Base-by-base conservation (phyloP, 2,329 filamentous ascomycete species). In the Ambrosiella xylebori region DNA sequence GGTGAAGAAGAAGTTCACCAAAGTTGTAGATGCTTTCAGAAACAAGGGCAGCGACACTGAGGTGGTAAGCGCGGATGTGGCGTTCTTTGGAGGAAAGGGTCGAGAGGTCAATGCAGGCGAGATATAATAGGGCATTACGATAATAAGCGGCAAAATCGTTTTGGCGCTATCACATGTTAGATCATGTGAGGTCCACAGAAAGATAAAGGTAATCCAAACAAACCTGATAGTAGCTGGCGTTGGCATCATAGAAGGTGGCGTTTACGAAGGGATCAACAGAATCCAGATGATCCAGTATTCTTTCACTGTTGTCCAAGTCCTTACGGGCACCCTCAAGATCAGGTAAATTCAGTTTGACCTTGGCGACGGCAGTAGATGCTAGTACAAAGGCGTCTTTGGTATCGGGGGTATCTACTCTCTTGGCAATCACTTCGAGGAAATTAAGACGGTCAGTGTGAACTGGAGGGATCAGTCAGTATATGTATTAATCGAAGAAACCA, bases 11-110 rank as follows among this genome's bases (percentile, higher is more conserved):
- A n/a, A 98, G 84, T 76, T 98, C 93, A 70, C 93, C 93, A 65
- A 98, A 98, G 76, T 98, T 98, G 81, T 98, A 97, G 74, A 97
- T 98, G 66, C 82, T 88, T 66, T 91, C 87, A 55, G 90, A 96
- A 44, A 96, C 86, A 7, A 98, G 79, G 8, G 93, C 93, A 36
- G 93, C 89, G 57, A 97, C 84, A 67, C 86, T 86, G 62, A 98
- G 83, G 69, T 96, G 89, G 73, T 95, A 95, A 50, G 93, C 93
- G 65, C 91, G 84, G 61, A 79, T 79, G 69, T 84, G 84, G 65
- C 87, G 85, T 70, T 98, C 90, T 57, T 79, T 75, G 57, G 81
- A 74, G 49, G 83, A 77, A 59, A 98, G 77, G 58, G 85, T 79
- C 61, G 82, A 77, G 63, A 96, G 74, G 65, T 96, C 86, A 67